Conservation (phyloP, 345 rosid genomes). For the Cardamine chenopodiifolia region DNA sequence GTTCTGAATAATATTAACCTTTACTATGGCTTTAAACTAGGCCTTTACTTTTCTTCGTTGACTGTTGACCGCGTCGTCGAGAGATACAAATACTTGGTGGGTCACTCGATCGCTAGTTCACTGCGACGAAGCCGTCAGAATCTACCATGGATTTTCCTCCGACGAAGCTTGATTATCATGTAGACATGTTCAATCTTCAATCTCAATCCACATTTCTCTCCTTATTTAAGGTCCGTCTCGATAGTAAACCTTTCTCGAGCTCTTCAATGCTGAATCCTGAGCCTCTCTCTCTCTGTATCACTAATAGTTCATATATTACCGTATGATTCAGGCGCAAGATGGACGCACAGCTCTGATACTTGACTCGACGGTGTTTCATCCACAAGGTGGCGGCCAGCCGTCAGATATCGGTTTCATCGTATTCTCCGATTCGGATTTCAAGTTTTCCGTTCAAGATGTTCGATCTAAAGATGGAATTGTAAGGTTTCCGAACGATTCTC, state of each 20-base stretch:
- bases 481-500: too few species aligned
- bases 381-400: conserved; percentile 97
- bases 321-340: conserved; percentile 56
- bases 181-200: conserved; percentile 50
- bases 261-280: conserved; percentile 12
- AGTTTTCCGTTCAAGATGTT: conserved; percentile 74
- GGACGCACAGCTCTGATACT: conserved; percentile 60
- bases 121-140: conserved; percentile 8
- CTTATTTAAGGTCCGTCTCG: conserved; percentile 44
- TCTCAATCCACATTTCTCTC: conserved; percentile 50
- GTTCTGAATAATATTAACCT: too few species aligned
- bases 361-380: conserved; percentile 84
- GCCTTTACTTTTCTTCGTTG: neutral
- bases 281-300: neutral
- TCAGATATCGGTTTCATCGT: conserved; percentile 67
- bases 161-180: conserved; percentile 57
- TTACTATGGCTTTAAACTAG: too few species aligned
- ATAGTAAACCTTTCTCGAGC: neutral
- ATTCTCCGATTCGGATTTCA: conserved; percentile 40
- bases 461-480: conserved; percentile 77
- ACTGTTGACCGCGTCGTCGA: conserved; percentile 11
- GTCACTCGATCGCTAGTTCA: conserved; percentile 12
- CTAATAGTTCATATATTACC: neutral
- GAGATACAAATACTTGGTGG: neutral
- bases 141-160: conserved; percentile 47